phyloP scores from a whole-genome alignment of 352 stramenopile species.

The Globisporangium alternatum region DNA sequence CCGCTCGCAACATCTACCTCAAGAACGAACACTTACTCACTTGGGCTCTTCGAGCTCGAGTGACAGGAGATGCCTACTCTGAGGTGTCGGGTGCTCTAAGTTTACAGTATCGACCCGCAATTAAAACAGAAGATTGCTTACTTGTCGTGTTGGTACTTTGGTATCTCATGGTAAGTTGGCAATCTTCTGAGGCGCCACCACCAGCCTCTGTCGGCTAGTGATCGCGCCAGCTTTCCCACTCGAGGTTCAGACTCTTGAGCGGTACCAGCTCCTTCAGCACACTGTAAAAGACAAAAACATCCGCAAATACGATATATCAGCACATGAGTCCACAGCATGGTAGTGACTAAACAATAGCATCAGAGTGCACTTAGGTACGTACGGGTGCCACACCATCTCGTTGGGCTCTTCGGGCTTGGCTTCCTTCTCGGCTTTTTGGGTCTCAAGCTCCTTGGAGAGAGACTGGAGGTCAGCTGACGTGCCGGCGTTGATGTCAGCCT shows the following conservation, averaged over 20 bases:
- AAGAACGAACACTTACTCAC: no score
- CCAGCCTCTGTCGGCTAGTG: conserved; percentile 30
- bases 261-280: conserved; percentile 76
- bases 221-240: conserved; percentile 83
- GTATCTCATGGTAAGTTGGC: no score
- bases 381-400: conserved; percentile 84
- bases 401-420: conserved; percentile 58
- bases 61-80: no score
- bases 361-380: conserved; percentile 21
- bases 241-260: conserved; percentile 71
- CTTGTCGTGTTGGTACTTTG: no score
- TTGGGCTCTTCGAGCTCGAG: no score
- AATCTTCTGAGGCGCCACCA: no score
- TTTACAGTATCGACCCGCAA: no score
- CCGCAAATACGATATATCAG: conserved; percentile 1
- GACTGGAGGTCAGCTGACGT: conserved; percentile 50
- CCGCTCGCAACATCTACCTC: no score
- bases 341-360: background rate
- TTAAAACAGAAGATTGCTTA: no score
- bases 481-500: conserved; percentile 58
- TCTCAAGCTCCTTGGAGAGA: conserved; percentile 56
- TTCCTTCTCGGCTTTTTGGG: conserved; percentile 51
- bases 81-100: no score
- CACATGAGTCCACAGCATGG: background rate
- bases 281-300: conserved; percentile 21